Percentiles rank a stretch among this genome's conserved stretches.
These are phyloP conservation scores for Cladosporium sp. DNA, from an alignment of 2,329 filamentous ascomycete genomes.

Conservation along the genomic window DNA sequence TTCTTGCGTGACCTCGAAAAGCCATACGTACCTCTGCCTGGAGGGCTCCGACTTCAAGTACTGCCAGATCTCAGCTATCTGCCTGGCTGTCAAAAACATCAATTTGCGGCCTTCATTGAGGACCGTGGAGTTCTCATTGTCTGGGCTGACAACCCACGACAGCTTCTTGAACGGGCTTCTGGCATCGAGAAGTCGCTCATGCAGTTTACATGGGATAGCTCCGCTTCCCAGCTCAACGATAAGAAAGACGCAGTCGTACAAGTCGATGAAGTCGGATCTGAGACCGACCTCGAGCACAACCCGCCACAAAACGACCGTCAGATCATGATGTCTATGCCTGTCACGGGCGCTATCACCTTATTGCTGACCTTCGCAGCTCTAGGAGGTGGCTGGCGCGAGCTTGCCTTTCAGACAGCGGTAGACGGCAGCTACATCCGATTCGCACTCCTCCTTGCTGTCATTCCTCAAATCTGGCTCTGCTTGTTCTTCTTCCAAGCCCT, in stretches of 20 bases:
- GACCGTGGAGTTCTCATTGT: constrained; percentile 57
- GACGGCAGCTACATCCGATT: constrained; percentile 54
- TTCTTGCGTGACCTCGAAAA: constrained; percentile 50
- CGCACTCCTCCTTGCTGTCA: constrained; percentile 49
- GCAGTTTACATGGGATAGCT: constrained; percentile 55
- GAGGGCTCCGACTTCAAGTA: constrained; percentile 59
- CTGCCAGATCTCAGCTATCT: constrained; percentile 55
- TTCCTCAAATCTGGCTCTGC: constrained; percentile 57
- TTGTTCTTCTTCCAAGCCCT: constrained; percentile 50
- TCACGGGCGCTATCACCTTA: constrained; percentile 52
- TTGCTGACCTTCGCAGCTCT: constrained; percentile 50
- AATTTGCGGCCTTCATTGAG: constrained; percentile 62
- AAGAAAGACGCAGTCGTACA: constrained; percentile 39
- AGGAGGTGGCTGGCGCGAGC: constrained; percentile 52
- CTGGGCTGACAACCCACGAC: constrained; percentile 60
- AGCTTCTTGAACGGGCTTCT: constrained; percentile 50
- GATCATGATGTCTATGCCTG: constrained; percentile 48
- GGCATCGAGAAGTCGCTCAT: constrained; percentile 53
- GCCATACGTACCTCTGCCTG: constrained; percentile 55
- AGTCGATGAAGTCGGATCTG: constrained; percentile 30
- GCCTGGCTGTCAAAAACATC: constrained; percentile 58
- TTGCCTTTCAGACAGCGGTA: constrained; percentile 52
- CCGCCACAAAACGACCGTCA: constrained; percentile 33
- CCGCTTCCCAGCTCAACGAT: constrained; percentile 38
- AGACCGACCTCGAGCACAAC: constrained; percentile 35